phyloP scores from a whole-genome alignment of 345 rosid genomes.

The Brassica rapa region DNA sequence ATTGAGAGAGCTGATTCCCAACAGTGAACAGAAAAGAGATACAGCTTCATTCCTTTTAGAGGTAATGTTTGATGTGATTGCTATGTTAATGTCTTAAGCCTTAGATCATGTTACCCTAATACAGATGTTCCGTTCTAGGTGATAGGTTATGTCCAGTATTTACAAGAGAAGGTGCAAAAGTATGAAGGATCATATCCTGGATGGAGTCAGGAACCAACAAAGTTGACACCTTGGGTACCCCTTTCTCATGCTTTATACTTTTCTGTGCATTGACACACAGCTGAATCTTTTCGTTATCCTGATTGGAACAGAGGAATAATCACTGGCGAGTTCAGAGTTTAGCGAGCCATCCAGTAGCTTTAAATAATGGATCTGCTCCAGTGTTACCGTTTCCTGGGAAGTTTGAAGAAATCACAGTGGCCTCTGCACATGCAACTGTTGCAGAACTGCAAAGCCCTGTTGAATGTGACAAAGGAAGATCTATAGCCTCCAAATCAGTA shows the following conservation, averaged over 20 bases:
- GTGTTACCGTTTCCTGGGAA: constrained; percentile 61
- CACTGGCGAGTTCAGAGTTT: constrained; percentile 86
- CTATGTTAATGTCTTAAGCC: background rate
- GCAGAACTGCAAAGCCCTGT: constrained; percentile 48
- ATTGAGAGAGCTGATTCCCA: constrained; percentile 88
- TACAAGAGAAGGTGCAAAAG: constrained; percentile 82
- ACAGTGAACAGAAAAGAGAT: constrained; percentile 85
- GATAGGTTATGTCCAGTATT: constrained; percentile 76
- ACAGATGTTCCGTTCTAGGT: constrained; percentile 51
- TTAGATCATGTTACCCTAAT: constrained; percentile 17
- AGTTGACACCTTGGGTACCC: constrained; percentile 74
- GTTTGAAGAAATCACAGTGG: constrained; percentile 61
- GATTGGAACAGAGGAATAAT: constrained; percentile 77
- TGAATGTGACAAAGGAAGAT: constrained; percentile 60
- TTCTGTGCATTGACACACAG: background rate
- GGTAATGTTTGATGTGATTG: constrained; percentile 42
- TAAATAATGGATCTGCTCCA: constrained; percentile 72
- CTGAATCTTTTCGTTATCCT: constrained; percentile 6
- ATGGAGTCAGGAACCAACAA: constrained; percentile 82
- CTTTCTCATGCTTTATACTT: background rate
- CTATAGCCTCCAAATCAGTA: constrained; percentile 48
- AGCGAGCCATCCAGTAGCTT: constrained; percentile 59
- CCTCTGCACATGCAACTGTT: constrained; percentile 42
- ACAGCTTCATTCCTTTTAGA: constrained; percentile 92
- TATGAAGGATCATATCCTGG: constrained; percentile 82